These are phyloP conservation scores for Perkinsus chesapeaki DNA, from an alignment of 169 alveolate genomes.

Conservation along the genomic window DNA sequence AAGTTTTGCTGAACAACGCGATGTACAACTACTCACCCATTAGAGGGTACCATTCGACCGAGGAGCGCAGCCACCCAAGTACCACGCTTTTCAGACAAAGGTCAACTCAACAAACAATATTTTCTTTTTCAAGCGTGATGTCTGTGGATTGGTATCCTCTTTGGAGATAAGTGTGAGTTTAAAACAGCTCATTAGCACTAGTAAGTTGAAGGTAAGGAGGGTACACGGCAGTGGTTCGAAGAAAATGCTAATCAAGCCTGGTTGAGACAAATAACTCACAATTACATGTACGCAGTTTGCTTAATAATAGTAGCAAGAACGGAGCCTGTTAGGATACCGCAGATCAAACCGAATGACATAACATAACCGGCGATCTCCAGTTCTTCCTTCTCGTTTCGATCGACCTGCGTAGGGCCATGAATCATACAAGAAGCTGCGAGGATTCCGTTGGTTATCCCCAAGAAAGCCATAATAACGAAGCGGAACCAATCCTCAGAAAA, in stretches of 20 bases:
- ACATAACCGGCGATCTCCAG: conserved; percentile 14
- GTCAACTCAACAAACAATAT: no score
- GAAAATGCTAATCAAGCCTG: neutral
- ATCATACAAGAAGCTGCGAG: conserved; percentile 18
- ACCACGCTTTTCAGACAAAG: no score
- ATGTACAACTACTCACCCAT: no score
- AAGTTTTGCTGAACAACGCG: no score
- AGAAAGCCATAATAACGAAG: conserved; percentile 23
- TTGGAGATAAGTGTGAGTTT: no score
- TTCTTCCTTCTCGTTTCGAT: conserved; percentile 2
- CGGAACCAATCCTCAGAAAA: conserved; percentile 8
- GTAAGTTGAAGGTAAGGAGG: no score
- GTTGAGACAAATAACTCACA: neutral
- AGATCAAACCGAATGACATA: conserved; percentile 16
- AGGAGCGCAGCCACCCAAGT: no score
- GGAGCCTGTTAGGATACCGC: conserved; percentile 23
- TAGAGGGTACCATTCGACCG: no score
- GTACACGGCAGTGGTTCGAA: no score
- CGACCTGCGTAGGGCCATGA: conserved; percentile 17
- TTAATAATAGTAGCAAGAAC: neutral
- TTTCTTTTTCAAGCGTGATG: no score
- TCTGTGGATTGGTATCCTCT: no score
- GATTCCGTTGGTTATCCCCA: conserved; percentile 23
- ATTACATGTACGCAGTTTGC: neutral
- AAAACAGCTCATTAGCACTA: no score